Evolutionary conservation across 495 filamentous ascomycete genomes (phyloP).

Genomic region (Hypoxylon cercidicola): DNA sequence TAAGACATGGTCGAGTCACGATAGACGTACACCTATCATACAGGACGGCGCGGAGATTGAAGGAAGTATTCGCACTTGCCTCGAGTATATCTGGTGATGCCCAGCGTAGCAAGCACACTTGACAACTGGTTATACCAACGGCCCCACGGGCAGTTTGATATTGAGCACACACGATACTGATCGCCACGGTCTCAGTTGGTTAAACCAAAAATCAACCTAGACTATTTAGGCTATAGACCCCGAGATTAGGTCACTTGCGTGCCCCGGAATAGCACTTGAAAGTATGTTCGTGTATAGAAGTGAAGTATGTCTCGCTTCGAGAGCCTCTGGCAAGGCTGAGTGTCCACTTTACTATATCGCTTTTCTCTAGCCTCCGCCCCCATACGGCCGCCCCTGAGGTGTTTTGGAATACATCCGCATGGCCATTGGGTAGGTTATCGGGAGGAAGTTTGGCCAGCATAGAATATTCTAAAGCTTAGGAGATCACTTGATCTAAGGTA

Average conservation of each 20-base stretch:
- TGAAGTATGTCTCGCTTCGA: neutral
- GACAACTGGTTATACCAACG: constrained; percentile 4
- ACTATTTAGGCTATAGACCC: neutral
- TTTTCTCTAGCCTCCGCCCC: neutral
- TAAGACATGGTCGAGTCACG: neutral
- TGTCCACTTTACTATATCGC: neutral
- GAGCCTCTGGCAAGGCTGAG: neutral
- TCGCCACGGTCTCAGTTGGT: constrained; percentile 1
- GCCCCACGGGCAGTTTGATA: neutral
- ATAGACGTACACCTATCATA: neutral
- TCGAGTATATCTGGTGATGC: neutral
- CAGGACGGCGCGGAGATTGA: constrained; percentile 1
- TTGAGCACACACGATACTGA: constrained; percentile 1
- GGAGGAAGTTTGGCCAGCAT: constrained; percentile 1
- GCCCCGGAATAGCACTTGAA: neutral
- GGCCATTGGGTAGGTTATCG: constrained; percentile 10
- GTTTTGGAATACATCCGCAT: constrained; percentile 1
- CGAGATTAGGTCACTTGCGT: neutral
- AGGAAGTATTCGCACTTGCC: neutral
- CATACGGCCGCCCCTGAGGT: neutral
- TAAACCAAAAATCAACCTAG: neutral
- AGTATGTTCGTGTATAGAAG: neutral
- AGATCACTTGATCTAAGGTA: constrained; percentile 31
- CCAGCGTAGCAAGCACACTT: constrained; percentile 7
- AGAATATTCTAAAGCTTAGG: constrained; percentile 15